phyloP scores from a whole-genome alignment of 108 stramenopile species.

The Nitzschia palea region DNA sequence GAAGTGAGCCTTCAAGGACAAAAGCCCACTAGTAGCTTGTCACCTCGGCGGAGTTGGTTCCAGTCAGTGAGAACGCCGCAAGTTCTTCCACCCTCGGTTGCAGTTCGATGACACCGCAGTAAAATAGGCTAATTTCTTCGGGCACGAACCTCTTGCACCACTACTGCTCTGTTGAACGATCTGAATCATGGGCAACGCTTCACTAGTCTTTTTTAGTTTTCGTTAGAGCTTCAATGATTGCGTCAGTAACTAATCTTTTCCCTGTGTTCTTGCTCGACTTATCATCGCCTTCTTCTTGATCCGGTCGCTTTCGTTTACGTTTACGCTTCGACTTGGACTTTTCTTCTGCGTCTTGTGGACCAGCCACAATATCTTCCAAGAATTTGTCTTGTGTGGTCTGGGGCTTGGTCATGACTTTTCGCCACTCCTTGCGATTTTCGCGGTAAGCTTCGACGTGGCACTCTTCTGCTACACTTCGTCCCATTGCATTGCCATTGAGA shows the following conservation, averaged over 20 bases:
- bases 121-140: no score
- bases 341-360: neutral
- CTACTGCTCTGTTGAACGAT: no score
- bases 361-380: conserved; percentile 47
- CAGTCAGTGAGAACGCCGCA: no score
- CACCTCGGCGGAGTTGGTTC: no score
- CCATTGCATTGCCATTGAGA: conserved; percentile 76
- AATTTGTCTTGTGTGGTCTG: conserved; percentile 32
- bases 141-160: no score
- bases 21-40: no score
- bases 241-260: neutral
- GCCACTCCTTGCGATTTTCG: conserved; percentile 51
- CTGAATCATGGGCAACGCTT: no score
- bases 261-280: neutral
- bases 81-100: no score
- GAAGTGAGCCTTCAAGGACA: neutral
- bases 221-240: conserved; percentile 16
- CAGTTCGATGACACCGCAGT: no score
- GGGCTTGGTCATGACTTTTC: conserved; percentile 25
- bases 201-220: no score
- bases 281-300: conserved; percentile 1
- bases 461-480: conserved; percentile 59
- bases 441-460: conserved; percentile 64
- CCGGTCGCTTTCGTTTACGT: conserved; percentile 23
- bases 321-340: conserved; percentile 25